Conservation (phyloP, 164 flowering plant species). For the Aristolochia fimbriata region DNA sequence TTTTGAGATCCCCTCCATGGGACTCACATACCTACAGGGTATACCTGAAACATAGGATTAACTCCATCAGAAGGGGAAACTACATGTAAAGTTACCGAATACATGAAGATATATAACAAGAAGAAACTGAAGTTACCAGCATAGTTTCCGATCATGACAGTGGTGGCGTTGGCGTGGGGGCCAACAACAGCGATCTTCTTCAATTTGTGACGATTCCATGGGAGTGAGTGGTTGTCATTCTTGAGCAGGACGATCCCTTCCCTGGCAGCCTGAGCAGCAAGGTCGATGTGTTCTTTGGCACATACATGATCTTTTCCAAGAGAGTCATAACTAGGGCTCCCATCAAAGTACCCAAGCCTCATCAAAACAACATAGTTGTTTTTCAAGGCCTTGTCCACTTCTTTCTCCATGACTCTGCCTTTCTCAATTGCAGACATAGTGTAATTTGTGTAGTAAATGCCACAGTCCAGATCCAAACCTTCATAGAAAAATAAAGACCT, state of each 20-base stretch:
- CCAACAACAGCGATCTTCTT: conserved; percentile 34
- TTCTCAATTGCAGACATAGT: conserved; percentile 15
- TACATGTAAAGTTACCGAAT: too few species aligned
- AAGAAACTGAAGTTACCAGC: conserved; percentile 20
- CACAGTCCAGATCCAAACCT: conserved; percentile 38
- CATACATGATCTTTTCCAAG: conserved; percentile 35
- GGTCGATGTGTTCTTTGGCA: conserved; percentile 26
- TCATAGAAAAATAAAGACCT: too few species aligned
- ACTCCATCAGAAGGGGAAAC: neutral
- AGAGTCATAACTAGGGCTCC: conserved; percentile 17
- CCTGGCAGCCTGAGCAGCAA: conserved; percentile 14
- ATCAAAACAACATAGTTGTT: conserved; percentile 12
- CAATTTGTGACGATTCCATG: conserved; percentile 10
- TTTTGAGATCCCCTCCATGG: neutral
- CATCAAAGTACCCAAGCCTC: conserved; percentile 41
- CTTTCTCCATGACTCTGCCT: conserved; percentile 4
- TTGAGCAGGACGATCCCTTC: conserved; percentile 43
- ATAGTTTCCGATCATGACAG: conserved; percentile 40
- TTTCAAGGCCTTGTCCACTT: too few species aligned
- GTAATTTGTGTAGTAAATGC: conserved; percentile 20
- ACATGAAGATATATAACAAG: neutral
- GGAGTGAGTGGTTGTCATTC: conserved; percentile 21
- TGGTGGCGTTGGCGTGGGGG: conserved; percentile 35
- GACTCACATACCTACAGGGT: conserved; percentile 12
- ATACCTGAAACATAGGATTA: conserved; percentile 6